Base-by-base conservation (phyloP, 2,329 filamentous ascomycete genomes). In the Paraphoma chrysanthemicola region DNA sequence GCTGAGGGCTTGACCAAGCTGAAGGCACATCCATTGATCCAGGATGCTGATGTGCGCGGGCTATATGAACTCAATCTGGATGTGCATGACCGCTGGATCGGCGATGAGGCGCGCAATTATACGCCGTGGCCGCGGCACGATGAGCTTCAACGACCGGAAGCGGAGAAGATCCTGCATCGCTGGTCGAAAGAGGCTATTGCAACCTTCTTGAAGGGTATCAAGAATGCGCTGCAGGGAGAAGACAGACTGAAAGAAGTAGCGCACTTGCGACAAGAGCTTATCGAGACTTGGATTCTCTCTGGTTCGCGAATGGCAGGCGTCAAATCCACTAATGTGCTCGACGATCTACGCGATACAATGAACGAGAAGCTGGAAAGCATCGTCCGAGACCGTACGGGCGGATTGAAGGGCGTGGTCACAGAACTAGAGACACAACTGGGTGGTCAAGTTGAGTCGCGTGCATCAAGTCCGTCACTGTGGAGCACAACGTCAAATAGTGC, bases 111-210 rank as follows among this genome's bases (percentile, higher is more conserved):
- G 42, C 86, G 86, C 45, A 90, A 90, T 62, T 97, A 96, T 71
- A 94, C 88, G 0, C 93, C 93, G 0, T 97, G 92, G 79, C 90
- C 96, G 36, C 88, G 91, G 30, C 88, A 96, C 66, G 91, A 93
- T 63, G 90, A 95, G 63, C 66, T 83, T 5, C 70, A 78, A 23
- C 60, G 71, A 30, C 53, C 72, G 2, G 79, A 82, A 16, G 79
- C 75, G 6, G 76, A 79, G 54, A 77, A 69, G 17, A 68, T 80
- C 48, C 59, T 78, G 28, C 73, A 74, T 44, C 64, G 67, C 39
- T 81, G 77, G 79, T 78, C 74, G 8, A 76, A 69, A 56, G 71
- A 75, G 46, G 77, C 76, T 23, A 73, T 79, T 17, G 57, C 67
- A 5, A 59, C 65, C 7, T 76, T 81, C 52, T 72, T 90, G 1